Evolutionary conservation across 352 stramenopile genomes (phyloP).

Genomic region (Globisporangium canariense): DNA sequence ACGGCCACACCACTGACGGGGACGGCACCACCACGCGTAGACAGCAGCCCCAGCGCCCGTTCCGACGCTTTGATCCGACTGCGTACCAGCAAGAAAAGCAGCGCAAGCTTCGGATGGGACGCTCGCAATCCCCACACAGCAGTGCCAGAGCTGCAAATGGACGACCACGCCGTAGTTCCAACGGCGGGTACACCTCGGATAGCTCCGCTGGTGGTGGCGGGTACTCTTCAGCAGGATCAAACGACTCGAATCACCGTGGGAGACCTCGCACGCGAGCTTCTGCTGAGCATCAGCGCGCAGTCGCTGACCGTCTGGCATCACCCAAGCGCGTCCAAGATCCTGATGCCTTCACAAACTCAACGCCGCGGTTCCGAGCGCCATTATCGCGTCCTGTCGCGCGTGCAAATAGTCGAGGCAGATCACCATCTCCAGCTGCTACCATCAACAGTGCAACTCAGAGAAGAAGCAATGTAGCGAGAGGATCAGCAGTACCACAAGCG

Average conservation of each 20-base stretch:
- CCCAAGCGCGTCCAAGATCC: slow-evolving; percentile 32
- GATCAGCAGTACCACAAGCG: neutral
- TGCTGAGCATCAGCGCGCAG: slow-evolving; percentile 52
- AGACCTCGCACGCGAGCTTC: slow-evolving; percentile 33
- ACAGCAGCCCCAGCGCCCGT: slow-evolving; percentile 22
- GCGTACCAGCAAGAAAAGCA: slow-evolving; percentile 78
- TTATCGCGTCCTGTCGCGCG: slow-evolving; percentile 20
- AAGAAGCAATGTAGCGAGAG: neutral
- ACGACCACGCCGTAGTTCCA: slow-evolving; percentile 11
- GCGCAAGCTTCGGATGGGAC: slow-evolving; percentile 41
- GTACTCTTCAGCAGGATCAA: slow-evolving; percentile 63
- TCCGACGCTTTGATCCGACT: slow-evolving; percentile 76
- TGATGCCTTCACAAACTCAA: slow-evolving; percentile 6
- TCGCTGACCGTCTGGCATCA: slow-evolving; percentile 51
- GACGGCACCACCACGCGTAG: slow-evolving; percentile 17
- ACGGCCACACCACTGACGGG: neutral
- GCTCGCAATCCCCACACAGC: slow-evolving; percentile 29
- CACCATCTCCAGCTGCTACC: slow-evolving; percentile 19
- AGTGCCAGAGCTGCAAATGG: neutral
- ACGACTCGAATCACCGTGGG: slow-evolving; percentile 44
- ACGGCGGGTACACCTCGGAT: slow-evolving; percentile 57
- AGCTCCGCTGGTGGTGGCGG: slow-evolving; percentile 49
- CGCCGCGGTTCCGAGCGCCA: slow-evolving; percentile 26
- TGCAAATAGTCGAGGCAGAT: slow-evolving; percentile 25
- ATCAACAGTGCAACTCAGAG: neutral